Conservation (phyloP, 495 filamentous ascomycete species). For the Penicillium goetzii region DNA sequence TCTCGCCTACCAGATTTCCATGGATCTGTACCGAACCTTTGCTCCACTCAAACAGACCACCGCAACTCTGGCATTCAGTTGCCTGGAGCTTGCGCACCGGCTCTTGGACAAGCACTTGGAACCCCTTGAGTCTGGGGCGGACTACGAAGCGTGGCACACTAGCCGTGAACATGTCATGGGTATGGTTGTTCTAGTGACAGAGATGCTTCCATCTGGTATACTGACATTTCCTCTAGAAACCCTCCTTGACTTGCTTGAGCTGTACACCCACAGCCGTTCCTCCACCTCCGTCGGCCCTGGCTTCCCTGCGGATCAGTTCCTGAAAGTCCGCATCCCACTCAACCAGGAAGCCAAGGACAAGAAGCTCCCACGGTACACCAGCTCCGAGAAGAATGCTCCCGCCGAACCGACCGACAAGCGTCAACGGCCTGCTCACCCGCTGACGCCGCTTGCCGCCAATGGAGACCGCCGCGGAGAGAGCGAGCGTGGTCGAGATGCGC, state of each 20-base stretch:
- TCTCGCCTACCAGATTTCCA: constrained; percentile 75
- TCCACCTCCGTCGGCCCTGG: constrained; percentile 71
- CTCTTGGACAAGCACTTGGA: constrained; percentile 57
- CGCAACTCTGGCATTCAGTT: constrained; percentile 76
- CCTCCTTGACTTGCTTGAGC: constrained; percentile 81
- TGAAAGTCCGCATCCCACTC: constrained; percentile 80
- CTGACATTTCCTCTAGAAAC: constrained; percentile 57
- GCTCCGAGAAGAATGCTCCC: constrained; percentile 24
- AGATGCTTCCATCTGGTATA: not conserved
- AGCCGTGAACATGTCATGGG: constrained; percentile 72
- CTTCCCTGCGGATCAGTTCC: constrained; percentile 73
- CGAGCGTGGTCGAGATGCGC: constrained; percentile 68
- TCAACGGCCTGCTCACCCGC: constrained; percentile 28
- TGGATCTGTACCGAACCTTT: constrained; percentile 91
- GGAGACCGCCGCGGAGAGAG: constrained; percentile 51
- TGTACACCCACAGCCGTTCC: constrained; percentile 79
- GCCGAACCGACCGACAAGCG: constrained; percentile 7
- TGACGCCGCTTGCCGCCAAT: constrained; percentile 45
- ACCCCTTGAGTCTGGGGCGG: constrained; percentile 46
- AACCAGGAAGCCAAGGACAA: constrained; percentile 71
- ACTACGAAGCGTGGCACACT: constrained; percentile 62
- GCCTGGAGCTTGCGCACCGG: constrained; percentile 76
- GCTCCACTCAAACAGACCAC: constrained; percentile 86
- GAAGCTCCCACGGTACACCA: constrained; percentile 57
- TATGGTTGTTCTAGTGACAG: constrained; percentile 23